Evolutionary conservation across 192 early-diverging fungal species (phyloP).

Genomic region (Backusella parvicylindrica): DNA sequence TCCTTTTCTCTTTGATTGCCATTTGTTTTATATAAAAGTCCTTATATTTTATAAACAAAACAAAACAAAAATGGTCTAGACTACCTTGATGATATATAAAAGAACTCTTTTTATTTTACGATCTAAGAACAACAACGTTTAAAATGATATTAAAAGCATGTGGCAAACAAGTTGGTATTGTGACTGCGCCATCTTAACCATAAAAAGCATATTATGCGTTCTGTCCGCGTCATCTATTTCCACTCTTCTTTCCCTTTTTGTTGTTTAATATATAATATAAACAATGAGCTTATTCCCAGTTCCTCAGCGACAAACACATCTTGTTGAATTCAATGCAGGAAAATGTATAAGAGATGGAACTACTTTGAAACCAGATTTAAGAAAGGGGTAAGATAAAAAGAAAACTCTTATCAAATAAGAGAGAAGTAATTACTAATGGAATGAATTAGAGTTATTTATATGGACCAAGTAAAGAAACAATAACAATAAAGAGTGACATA

Average conservation of each 20-base stretch:
- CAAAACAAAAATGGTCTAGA: too few species aligned
- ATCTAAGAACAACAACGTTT: too few species aligned
- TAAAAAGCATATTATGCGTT: background rate
- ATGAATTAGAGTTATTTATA: constrained; percentile 41
- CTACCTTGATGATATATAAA: too few species aligned
- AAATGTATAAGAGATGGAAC: constrained; percentile 61
- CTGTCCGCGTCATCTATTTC: background rate
- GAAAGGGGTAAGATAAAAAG: constrained; percentile 55
- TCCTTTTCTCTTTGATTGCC: background rate
- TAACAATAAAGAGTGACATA: background rate
- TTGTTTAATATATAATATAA: background rate
- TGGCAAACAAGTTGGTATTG: background rate
- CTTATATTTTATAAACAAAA: too few species aligned
- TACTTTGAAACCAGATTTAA: constrained; percentile 68
- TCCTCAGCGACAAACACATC: constrained; percentile 14
- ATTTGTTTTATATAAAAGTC: too few species aligned
- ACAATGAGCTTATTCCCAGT: constrained; percentile 29
- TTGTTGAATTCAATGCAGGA: constrained; percentile 73
- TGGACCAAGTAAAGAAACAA: constrained; percentile 47
- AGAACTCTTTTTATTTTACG: too few species aligned
- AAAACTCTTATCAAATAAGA: background rate
- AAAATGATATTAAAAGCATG: background rate
- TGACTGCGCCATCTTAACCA: background rate
- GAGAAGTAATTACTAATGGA: background rate
- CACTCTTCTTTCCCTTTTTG: background rate